Evolutionary conservation across 2,329 filamentous ascomycete genomes (phyloP).

Genomic region (Phaeosphaeria sp.): DNA sequence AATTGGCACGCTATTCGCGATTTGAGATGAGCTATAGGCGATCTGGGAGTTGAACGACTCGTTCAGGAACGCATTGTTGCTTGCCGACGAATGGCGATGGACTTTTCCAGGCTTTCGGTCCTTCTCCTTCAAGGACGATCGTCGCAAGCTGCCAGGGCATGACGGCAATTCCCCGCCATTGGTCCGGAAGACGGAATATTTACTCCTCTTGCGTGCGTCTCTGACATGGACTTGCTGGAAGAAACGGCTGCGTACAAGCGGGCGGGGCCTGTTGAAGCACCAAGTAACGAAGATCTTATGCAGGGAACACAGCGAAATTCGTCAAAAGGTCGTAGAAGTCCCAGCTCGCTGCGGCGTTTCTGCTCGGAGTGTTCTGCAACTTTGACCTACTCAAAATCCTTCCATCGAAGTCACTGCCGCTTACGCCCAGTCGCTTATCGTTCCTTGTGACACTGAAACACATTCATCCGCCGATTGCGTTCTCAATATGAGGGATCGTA

Average conservation of each 20-base stretch:
- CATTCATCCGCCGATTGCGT: neutral
- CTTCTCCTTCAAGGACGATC: neutral
- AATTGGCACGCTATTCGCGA: neutral
- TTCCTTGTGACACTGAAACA: neutral
- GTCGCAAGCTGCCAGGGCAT: neutral
- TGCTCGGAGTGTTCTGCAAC: neutral
- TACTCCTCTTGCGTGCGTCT: neutral
- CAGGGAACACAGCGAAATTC: neutral
- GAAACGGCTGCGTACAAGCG: neutral
- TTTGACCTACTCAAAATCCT: neutral
- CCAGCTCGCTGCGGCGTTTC: neutral
- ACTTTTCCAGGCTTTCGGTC: neutral
- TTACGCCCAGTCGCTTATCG: neutral
- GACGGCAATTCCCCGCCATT: neutral
- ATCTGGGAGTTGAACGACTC: neutral
- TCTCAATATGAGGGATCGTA: constrained; percentile 31
- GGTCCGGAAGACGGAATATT: neutral
- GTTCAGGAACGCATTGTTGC: neutral
- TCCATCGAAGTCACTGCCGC: neutral
- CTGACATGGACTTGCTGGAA: neutral
- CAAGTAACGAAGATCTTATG: neutral
- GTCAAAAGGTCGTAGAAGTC: neutral
- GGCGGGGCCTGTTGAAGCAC: neutral
- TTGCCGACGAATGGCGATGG: neutral
- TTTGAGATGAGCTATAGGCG: neutral